These are phyloP conservation scores for Penicillium psychrosexuale DNA, from an alignment of 2,329 filamentous ascomycete species.

Conservation along the genomic window DNA sequence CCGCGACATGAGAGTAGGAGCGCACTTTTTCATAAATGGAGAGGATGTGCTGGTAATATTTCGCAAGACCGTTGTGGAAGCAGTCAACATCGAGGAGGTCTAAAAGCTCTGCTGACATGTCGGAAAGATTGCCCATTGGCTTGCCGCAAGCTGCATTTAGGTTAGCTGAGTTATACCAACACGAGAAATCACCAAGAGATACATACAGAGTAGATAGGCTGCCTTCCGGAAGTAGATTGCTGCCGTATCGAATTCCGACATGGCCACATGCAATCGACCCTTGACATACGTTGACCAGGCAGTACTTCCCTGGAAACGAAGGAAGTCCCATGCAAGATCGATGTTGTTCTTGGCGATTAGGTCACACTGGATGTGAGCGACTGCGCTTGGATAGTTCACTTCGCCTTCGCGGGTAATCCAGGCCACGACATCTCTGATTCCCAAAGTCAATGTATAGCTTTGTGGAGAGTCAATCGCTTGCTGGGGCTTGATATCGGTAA, in stretches of 20 bases:
- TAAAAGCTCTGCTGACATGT: conserved; percentile 61
- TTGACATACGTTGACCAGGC: conserved; percentile 73
- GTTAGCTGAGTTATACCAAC: conserved; percentile 17
- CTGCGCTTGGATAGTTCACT: conserved; percentile 54
- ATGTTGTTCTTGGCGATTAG: conserved; percentile 65
- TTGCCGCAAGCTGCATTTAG: conserved; percentile 41
- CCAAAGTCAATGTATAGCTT: conserved; percentile 43
- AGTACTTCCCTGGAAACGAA: conserved; percentile 60
- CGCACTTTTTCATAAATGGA: conserved; percentile 75
- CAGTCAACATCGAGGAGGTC: conserved; percentile 68
- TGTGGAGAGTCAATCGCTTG: conserved; percentile 40
- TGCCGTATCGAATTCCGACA: conserved; percentile 70
- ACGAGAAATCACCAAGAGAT: background rate
- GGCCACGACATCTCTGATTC: conserved; percentile 44
- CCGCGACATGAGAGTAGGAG: conserved; percentile 74
- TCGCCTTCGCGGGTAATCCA: conserved; percentile 54
- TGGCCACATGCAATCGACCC: conserved; percentile 71
- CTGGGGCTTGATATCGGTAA: conserved; percentile 43
- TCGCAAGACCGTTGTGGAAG: conserved; percentile 70
- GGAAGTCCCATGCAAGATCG: conserved; percentile 62
- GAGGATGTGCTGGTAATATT: conserved; percentile 84
- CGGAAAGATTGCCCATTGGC: conserved; percentile 44
- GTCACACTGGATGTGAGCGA: conserved; percentile 68
- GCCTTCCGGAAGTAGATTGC: conserved; percentile 76
- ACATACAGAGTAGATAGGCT: conserved; percentile 76